These are phyloP conservation scores for Aspergillus sp. DNA, from an alignment of 2,329 filamentous ascomycete genomes.

Conservation along the genomic window DNA sequence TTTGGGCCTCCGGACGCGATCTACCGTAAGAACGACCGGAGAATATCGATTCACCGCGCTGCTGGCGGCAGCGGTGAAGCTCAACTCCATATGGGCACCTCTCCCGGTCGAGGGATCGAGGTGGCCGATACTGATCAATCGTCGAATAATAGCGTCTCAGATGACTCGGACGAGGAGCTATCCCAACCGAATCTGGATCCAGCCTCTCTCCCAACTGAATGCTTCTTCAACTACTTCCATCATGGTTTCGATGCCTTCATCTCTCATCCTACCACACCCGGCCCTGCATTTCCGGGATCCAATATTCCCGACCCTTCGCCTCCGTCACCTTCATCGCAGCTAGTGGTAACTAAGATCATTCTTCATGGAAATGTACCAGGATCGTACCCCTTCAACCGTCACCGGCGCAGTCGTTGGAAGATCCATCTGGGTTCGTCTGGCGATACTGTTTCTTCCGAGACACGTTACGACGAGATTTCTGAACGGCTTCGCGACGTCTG, in stretches of 20 bases:
- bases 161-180: constrained; percentile 62
- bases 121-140: constrained; percentile 71
- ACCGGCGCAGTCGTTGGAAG: constrained; percentile 84
- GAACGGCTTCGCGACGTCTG: constrained; percentile 65
- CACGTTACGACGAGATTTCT: constrained; percentile 71
- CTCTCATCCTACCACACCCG: constrained; percentile 69
- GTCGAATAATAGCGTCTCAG: constrained; percentile 67
- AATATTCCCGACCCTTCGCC: constrained; percentile 27
- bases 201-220: constrained; percentile 49
- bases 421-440: constrained; percentile 52
- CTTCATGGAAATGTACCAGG: constrained; percentile 93
- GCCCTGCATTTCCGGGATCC: constrained; percentile 59
- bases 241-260: constrained; percentile 91
- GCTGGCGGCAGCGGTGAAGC: constrained; percentile 27
- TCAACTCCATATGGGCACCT: constrained; percentile 33
- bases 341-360: constrained; percentile 88
- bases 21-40: constrained; percentile 85
- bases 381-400: constrained; percentile 93
- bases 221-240: constrained; percentile 97
- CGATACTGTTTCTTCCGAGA: constrained; percentile 67
- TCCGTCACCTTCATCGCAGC: constrained; percentile 51
- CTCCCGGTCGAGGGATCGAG: constrained; percentile 36
- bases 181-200: constrained; percentile 60
- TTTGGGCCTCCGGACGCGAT: constrained; percentile 91
- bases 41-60: constrained; percentile 73